Base-by-base conservation (phyloP, 2,329 filamentous ascomycete species). In the Raffaelea arxii region DNA sequence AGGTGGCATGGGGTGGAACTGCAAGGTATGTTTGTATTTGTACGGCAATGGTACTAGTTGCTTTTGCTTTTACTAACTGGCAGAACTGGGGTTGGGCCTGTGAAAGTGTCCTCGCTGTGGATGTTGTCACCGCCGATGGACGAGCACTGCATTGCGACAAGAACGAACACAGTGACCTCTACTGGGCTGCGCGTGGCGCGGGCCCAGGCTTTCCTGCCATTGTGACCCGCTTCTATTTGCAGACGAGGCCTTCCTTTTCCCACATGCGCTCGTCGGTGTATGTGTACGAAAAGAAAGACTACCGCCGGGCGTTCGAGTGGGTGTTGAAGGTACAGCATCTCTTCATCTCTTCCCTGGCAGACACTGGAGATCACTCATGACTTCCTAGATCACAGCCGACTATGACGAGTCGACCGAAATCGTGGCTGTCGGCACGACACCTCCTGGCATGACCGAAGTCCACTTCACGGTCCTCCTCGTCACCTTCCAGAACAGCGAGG, bases 1-100 rank as follows among this genome's bases (percentile, higher is more conserved):
- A 52, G 75, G 74, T 0, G 74, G 74, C 2, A 76, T 77, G 71
- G 74, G 74, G 0, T 78, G 74, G 74, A 76, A 75, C 53, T 75
- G 69, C 52, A 70, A 67, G 41, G 38, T 46, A 18, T 56, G 69
- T 71, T 49, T 46, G 63, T 55, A n/a, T 7, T 47, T 23, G n/a
- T 25, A 16, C 9, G 16, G 27, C 27, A 32, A 36, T 12, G 32
- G 16, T 12, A 6, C 7, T n/a, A 36, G n/a, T n/a, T n/a, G n/a
- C n/a, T n/a, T 42, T n/a, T 14, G n/a, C 14, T 4, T 30, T 11
- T 44, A 72, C 18, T 39, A 6, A 42, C 32, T 7, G 12, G 22
- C 37, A 49, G 70, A 72, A 70, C 50, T 77, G 72, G 73, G 74
- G 74, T 0, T 76, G 71, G 69, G 71, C 71, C 1, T 77, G 73